Base-by-base conservation (phyloP, 1,139 yeast genomes). In the Candida tetrigidarum region DNA sequence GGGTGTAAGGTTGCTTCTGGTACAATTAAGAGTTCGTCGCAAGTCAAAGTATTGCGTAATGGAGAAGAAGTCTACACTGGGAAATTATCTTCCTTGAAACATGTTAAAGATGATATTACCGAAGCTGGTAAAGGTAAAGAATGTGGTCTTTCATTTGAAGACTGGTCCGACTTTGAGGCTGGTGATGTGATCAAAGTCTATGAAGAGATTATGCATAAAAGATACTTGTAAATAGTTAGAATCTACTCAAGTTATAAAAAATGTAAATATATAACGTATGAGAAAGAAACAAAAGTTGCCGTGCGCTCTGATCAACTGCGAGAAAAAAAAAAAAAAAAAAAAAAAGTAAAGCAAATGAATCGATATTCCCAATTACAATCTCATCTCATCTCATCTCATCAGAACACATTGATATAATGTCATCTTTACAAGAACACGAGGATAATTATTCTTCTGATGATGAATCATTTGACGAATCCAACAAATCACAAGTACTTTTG, bases 1-100 rank as follows among this genome's bases (percentile, higher is more conserved):
- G 99, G 99, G 4, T 88, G 96, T 59, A 84, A 86, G 59, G 91
- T 93, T n/a, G 60, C 69, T 15, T 79, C 77, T 40, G 99, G 99
- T 9, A 63, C 69, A 2, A 65, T 93, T 37, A 78, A 80, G 53
- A 76, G 87, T 51, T 74, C 81, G 11, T 71, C 86, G 1, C 67
- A 68, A 32, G 81, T 91, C 11, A 81, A 86, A 58, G 85, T 93
- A 1, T 55, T 81, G 44, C 78, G 98, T 55, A 66, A 70, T 9
- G 74, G 67, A 9, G 67, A 78, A 39, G 69, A 70, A 6, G 67
- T 93, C 2, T 89, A 71, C 63, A 76, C 76, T 42, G 99, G 99
- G 3, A 71, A 72, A 10, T 66, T 93, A 16, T 78, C 84, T 2
- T 83, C 95, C 3, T 74, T 93, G 64, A 91, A 89, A 64, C 91